Conservation (phyloP, 768 basidiomycete species). For the Amyloporia xantha region DNA sequence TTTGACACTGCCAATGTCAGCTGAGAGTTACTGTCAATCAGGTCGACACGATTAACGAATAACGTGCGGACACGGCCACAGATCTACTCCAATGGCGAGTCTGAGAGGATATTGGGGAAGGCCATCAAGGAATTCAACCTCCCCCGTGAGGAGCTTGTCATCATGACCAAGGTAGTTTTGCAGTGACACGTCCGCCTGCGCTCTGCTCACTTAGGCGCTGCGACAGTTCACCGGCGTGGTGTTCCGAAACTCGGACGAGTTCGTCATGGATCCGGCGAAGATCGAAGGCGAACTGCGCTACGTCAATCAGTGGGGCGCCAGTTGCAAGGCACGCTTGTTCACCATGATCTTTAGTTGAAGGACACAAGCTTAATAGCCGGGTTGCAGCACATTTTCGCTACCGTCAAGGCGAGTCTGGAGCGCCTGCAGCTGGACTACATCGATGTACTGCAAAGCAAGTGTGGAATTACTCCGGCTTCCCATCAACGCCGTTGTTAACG, state of each 20-base stretch:
- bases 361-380: not conserved
- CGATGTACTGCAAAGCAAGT: slow-evolving; percentile 66
- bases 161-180: slow-evolving; percentile 37
- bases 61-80: slow-evolving; percentile 13
- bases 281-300: not conserved
- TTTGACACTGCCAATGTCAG: slow-evolving; percentile 27
- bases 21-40: not conserved
- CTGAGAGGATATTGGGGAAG: slow-evolving; percentile 37
- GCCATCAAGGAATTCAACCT: slow-evolving; percentile 36
- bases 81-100: slow-evolving; percentile 34
- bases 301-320: slow-evolving; percentile 40
- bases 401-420: slow-evolving; percentile 53
- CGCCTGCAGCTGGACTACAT: slow-evolving; percentile 72
- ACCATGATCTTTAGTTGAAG: not conserved
- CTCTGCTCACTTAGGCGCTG: too few species aligned
- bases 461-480: too few species aligned
- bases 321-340: slow-evolving; percentile 30
- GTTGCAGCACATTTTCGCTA: slow-evolving; percentile 62
- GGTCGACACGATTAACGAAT: not conserved
- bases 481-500: slow-evolving; percentile 18
- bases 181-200: not conserved
- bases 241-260: not conserved
- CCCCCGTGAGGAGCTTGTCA: slow-evolving; percentile 40
- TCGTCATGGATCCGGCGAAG: not conserved
- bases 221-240: not conserved